Percentiles rank a stretch among this genome's conserved stretches.
Evolutionary conservation across 768 basidiomycete species (phyloP).

Genomic region (Phlegmacium glaucopus): DNA sequence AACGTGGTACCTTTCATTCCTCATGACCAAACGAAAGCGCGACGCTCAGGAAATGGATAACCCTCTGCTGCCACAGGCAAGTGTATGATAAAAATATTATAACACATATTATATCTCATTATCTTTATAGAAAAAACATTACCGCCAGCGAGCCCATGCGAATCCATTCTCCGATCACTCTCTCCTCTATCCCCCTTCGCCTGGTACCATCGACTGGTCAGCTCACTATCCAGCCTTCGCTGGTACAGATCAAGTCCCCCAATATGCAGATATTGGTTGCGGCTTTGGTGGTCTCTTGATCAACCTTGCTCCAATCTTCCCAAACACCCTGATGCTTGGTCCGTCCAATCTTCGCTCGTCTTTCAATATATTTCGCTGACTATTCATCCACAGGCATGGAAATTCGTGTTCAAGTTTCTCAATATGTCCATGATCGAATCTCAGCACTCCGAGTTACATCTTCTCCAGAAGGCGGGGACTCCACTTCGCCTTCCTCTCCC

Average conservation of each 20-base stretch:
- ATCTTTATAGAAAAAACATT: conserved; percentile 68
- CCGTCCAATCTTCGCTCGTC: conserved; percentile 22
- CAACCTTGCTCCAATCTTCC: conserved; percentile 84
- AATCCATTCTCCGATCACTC: conserved; percentile 88
- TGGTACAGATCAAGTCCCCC: conserved; percentile 61
- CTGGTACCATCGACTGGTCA: conserved; percentile 76
- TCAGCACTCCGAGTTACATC: conserved; percentile 78
- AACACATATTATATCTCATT: neutral
- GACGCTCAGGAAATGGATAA: conserved; percentile 4
- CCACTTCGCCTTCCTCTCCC: conserved; percentile 34
- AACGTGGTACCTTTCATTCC: conserved; percentile 10
- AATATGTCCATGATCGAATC: conserved; percentile 95
- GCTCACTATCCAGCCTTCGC: conserved; percentile 76
- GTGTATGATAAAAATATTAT: conserved; percentile 24
- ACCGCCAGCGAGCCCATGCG: conserved; percentile 79
- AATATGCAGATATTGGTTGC: conserved; percentile 97
- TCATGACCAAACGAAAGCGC: conserved; percentile 28
- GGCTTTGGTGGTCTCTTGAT: conserved; percentile 96
- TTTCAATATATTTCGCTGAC: neutral
- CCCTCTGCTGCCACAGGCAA: conserved; percentile 42
- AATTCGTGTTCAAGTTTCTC: conserved; percentile 93
- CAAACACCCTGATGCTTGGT: conserved; percentile 94
- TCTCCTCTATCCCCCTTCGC: conserved; percentile 82
- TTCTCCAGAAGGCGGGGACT: conserved; percentile 22
- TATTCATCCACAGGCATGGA: conserved; percentile 71